Evolutionary conservation across 179 eudicot genomes (phyloP).

Genomic region (Pouteria campechiana): DNA sequence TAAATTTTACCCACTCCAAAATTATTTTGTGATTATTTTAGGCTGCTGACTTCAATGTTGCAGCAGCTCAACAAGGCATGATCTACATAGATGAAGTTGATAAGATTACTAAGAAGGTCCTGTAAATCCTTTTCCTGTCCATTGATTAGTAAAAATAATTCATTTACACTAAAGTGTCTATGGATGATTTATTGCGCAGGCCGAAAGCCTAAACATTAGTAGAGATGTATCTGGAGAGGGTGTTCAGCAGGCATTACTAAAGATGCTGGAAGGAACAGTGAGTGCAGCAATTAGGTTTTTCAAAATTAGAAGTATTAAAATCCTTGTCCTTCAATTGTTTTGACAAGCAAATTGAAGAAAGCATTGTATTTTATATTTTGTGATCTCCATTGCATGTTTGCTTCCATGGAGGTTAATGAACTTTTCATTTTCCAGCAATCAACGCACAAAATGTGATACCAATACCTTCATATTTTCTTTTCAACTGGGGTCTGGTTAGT

Average conservation of each 20-base stretch:
- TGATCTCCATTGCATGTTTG: neutral
- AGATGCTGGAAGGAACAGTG: constrained; percentile 81
- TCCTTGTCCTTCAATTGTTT: too few species aligned
- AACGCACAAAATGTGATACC: too few species aligned
- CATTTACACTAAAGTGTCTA: too few species aligned
- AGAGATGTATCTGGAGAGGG: constrained; percentile 82
- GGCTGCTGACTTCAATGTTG: constrained; percentile 56
- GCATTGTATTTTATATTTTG: too few species aligned
- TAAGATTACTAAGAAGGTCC: constrained; percentile 61
- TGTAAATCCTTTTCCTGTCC: neutral
- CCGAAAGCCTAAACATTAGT: constrained; percentile 51
- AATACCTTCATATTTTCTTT: too few species aligned
- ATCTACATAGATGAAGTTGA: constrained; percentile 71
- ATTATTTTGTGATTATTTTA: too few species aligned
- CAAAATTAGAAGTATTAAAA: too few species aligned
- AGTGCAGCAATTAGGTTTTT: constrained; percentile 6
- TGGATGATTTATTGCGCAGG: constrained; percentile 17
- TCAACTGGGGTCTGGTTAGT: too few species aligned
- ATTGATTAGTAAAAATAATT: neutral
- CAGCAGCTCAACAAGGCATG: constrained; percentile 67
- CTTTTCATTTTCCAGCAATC: too few species aligned
- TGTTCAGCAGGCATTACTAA: constrained; percentile 64
- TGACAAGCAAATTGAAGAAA: too few species aligned
- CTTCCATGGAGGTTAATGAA: too few species aligned
- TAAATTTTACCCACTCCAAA: too few species aligned